Evolutionary conservation across 371 early-diverging fungal species (phyloP), one percentile per base, ranked within the genome.

Genomic region (Mortierella sp.): DNA sequence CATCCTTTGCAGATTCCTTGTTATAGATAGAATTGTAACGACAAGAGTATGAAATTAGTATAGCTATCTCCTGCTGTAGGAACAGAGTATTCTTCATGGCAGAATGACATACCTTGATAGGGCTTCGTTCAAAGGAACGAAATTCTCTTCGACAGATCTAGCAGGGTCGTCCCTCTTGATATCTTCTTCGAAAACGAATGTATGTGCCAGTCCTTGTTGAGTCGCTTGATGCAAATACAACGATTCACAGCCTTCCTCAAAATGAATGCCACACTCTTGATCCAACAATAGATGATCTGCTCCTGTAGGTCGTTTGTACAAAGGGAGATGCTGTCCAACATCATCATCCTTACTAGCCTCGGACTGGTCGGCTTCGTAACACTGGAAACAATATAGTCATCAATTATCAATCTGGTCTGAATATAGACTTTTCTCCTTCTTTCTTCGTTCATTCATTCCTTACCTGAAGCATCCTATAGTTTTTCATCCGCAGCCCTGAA

Each of bases 261-360:
- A 60, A 11, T 72, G 47, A 53, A 63, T 53, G 21, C 69, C 71
- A 4, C 75, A 48, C 50, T 75, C 76, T 38, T 72, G 76, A 33
- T 81, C 81, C 76, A 75, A 21, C 15, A 68, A 50, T 52, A 81
- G 38, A 50, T 81, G 81, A 41, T 81, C 81, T 1, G 61, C 36
- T 24, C 76, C 75, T 13, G 81, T 68, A 1, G 81, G 76, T 16
- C 53, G 69, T 32, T 81, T 81, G 40, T 58, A 75, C 19, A 81
- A 65, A 5, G 67, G 11, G 15, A 72, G 69, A 22, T 75, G 60
- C 21, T 72, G 69, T 47, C 76, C 81, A 22, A 75, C 63, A 19
- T 61, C 59, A 43, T 81, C 81, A 38, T 81, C 81, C 38, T 66
- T 75, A 36, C 68, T 70, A 10, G 75, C 58, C 50, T 58, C 72